A percentile compares a stretch with the other conserved stretches of the same genome.
Evolutionary conservation across 306 rosid genomes (phyloP).

Genomic region (Macrotyloma uniflorum): DNA sequence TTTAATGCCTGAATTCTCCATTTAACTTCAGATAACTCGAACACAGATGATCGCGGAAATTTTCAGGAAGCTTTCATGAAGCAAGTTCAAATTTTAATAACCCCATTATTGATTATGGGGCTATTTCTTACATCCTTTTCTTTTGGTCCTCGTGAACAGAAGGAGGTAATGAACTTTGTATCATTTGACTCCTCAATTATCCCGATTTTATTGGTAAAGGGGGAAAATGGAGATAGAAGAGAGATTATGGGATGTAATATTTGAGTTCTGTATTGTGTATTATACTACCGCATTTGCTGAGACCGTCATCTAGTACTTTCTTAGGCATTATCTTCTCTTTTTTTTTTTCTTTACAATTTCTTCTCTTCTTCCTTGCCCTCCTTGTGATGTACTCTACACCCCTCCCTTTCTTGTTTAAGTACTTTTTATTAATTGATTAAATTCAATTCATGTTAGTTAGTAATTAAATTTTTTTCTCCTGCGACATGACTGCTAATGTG

Average conservation of each 20-base stretch:
- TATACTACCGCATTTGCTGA: slow-evolving; percentile 3
- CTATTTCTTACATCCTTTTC: slow-evolving; percentile 62
- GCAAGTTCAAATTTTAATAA: slow-evolving; percentile 56
- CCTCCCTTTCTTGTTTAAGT: not conserved
- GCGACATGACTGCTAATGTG: not conserved
- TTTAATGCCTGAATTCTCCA: slow-evolving; percentile 17
- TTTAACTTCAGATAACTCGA: slow-evolving; percentile 68
- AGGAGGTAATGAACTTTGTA: slow-evolving; percentile 61
- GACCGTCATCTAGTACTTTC: not conserved
- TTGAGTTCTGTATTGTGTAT: not conserved
- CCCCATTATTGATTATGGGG: slow-evolving; percentile 65
- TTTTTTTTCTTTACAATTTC: not conserved
- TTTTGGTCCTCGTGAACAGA: slow-evolving; percentile 64
- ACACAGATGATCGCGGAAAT: slow-evolving; percentile 63
- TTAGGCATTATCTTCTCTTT: no score
- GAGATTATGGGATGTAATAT: not conserved
- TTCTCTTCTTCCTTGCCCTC: slow-evolving; percentile 10
- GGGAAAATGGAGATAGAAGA: not conserved
- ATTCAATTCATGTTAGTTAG: not conserved
- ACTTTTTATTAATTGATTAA: not conserved
- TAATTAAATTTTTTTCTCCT: not conserved
- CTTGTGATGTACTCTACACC: not conserved
- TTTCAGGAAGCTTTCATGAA: slow-evolving; percentile 64
- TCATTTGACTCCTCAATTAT: not conserved
- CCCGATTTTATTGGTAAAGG: slow-evolving; percentile 18